phyloP scores from a whole-genome alignment of 305 asterid species.

The Solanum hybrid region DNA sequence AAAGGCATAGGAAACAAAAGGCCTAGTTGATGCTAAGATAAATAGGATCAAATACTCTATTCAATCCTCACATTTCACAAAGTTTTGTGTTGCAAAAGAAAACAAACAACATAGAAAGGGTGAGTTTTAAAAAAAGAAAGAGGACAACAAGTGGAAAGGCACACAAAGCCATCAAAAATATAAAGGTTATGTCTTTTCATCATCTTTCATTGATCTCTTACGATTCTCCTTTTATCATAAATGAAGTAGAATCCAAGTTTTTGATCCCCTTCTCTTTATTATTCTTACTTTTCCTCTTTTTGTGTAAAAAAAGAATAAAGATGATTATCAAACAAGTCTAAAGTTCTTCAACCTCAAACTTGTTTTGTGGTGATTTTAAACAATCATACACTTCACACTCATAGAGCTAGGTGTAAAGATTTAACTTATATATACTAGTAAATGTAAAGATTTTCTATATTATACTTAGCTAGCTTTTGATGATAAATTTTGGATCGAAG shows the following conservation, averaged over 20 bases:
- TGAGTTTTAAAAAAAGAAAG: background rate
- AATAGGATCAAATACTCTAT: background rate
- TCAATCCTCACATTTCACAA: background rate
- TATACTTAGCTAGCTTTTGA: background rate
- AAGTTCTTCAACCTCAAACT: constrained; percentile 17
- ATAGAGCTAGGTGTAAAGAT: background rate
- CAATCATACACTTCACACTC: background rate
- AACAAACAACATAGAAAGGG: background rate
- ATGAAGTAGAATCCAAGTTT: constrained; percentile 7
- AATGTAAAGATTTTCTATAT: background rate
- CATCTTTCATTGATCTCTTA: background rate
- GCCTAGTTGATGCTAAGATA: background rate
- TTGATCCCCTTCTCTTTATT: constrained; percentile 13
- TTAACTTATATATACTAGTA: background rate
- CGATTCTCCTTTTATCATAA: background rate
- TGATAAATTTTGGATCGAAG: background rate
- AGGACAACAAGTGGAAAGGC: background rate
- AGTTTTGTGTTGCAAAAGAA: background rate
- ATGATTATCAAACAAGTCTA: constrained; percentile 28
- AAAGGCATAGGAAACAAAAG: background rate
- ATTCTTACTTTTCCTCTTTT: constrained; percentile 30
- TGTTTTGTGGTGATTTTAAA: background rate
- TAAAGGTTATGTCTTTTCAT: background rate
- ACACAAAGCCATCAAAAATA: background rate
- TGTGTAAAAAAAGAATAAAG: constrained; percentile 23